phyloP scores from a whole-genome alignment of 73 alveolate species.

The Breviolum minutum region DNA sequence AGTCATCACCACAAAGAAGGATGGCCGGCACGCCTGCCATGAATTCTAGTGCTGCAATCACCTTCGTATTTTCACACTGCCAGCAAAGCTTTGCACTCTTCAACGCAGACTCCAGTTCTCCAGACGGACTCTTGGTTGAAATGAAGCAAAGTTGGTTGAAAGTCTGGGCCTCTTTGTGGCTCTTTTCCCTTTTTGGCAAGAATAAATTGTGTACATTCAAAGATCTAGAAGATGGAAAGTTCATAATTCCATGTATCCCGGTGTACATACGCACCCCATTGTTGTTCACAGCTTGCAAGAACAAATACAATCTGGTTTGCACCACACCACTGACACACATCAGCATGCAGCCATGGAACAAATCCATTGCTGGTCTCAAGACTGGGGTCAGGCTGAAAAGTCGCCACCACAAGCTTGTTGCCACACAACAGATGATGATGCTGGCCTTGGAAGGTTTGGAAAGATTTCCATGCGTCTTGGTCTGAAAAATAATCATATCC shows the following conservation, averaged over 20 bases:
- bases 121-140: not conserved
- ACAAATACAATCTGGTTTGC: not conserved
- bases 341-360: slow-evolving; percentile 24
- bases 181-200: not conserved
- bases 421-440: not conserved
- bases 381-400: not conserved
- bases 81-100: not conserved
- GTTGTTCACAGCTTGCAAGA: not conserved
- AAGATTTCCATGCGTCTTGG: not conserved
- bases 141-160: not conserved
- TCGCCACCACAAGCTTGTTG: slow-evolving; percentile 16
- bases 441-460: not conserved
- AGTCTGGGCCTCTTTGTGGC: not conserved
- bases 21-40: too few relatives aligned
- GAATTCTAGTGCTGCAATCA: not conserved
- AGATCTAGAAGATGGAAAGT: not conserved
- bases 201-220: not conserved
- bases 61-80: not conserved
- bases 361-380: not conserved
- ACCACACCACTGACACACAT: not conserved
- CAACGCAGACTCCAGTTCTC: not conserved
- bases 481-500: not conserved
- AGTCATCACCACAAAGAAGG: too few relatives aligned
- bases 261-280: not conserved
- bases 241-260: not conserved